Base-by-base conservation (phyloP, 1,139 yeast species). In the Magnusiomyces paraingens region DNA sequence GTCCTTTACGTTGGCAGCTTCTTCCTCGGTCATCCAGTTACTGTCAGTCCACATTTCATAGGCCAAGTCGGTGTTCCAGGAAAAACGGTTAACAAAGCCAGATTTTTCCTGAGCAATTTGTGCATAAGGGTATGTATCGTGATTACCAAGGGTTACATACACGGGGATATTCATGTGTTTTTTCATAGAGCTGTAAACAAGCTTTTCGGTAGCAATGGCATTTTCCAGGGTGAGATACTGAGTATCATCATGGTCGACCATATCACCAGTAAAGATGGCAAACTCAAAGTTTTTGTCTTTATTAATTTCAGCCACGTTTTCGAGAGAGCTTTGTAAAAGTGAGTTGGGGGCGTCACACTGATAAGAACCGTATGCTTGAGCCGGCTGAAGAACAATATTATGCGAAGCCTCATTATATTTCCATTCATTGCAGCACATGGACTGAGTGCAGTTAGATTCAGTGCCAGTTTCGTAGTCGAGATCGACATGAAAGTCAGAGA, bases 41-140 rank as follows among this genome's bases (percentile, higher is more conserved):
- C 57, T 55, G 48, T 60, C 61, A 18, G 56, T 50, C 86, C 86
- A 83, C 55, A 83, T 63, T 50, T 80, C 79, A 47, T 81, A 77
- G 78, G 83, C 75, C 56, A 81, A 70, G 21, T 82, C 83, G 14
- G 76, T 74, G 62, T 84, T 83, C 80, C 83, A 83, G 51, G 77
- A 73, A 63, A 80, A 81, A 54, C 78, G 68, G 59, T 77, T 75
- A 51, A 73, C 72, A 58, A 72, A 76, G 8, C 78, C 78, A 35
- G 77, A 73, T 47, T 68, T 64, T 55, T 74, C 70, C 49, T 83
- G 86, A 1, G 88, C 83, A 55, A 82, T 66, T 66, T 83, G 87
- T 17, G 83, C 86, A 62, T 82, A 83, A 17, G 90, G 89, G 72
- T 78, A 84, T 20, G 84, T 79, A 63, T 84, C 90, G 66, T 84